Percentiles rank a stretch among this genome's conserved stretches.
These are phyloP conservation scores for Diphasiastrum complanatum DNA, from an alignment of 83 land plant species.

Conservation along the genomic window DNA sequence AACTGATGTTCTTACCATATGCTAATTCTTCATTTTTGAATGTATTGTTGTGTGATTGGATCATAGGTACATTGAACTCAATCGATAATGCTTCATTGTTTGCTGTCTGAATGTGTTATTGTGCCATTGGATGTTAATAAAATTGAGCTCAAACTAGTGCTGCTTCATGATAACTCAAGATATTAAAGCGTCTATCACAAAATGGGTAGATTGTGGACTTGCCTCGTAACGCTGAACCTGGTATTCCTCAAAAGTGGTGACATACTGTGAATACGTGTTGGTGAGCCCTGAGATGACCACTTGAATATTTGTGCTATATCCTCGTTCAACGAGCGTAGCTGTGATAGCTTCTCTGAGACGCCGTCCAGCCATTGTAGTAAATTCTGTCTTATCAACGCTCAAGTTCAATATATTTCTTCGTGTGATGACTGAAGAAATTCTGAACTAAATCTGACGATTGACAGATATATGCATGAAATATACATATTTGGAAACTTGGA, in stretches of 20 bases:
- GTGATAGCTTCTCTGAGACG: conserved; percentile 69
- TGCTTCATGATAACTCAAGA: too few species aligned
- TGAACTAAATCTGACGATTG: too few species aligned
- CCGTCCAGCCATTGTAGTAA: conserved; percentile 86
- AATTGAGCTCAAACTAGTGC: background rate
- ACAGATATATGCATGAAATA: too few species aligned
- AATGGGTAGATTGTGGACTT: background rate
- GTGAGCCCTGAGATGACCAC: conserved; percentile 78
- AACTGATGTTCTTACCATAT: background rate
- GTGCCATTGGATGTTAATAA: too few species aligned
- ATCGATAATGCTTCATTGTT: too few species aligned
- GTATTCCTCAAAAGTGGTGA: conserved; percentile 73
- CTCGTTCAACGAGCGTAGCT: conserved; percentile 36
- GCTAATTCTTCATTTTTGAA: too few species aligned
- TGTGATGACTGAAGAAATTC: too few species aligned
- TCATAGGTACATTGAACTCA: too few species aligned
- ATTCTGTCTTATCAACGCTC: conserved; percentile 50
- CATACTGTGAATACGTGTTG: conserved; percentile 67
- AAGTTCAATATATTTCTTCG: background rate
- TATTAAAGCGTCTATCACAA: background rate
- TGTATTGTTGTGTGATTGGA: too few species aligned
- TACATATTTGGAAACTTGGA: too few species aligned
- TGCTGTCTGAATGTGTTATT: too few species aligned
- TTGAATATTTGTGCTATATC: conserved; percentile 33
- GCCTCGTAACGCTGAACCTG: conserved; percentile 74